These are phyloP conservation scores for Stagonosporopsis rhizophila DNA, from an alignment of 2,329 filamentous ascomycete genomes.

Conservation along the genomic window DNA sequence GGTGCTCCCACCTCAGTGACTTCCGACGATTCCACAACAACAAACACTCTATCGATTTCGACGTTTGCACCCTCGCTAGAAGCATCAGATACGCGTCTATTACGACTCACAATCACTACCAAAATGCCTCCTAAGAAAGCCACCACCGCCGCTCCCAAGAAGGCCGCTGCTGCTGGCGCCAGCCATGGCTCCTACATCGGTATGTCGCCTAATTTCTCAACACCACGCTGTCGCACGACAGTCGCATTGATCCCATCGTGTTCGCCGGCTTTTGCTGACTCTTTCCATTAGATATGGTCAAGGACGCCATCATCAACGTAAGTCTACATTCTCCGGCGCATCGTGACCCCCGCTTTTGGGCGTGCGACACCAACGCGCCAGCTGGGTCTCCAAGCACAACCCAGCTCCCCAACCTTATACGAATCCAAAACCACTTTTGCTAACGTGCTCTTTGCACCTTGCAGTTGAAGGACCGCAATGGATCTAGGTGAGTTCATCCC, in stretches of 20 bases:
- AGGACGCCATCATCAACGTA: conserved; percentile 73
- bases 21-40: conserved; percentile 37
- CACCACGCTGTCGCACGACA: conserved; percentile 56
- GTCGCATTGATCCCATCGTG: conserved; percentile 47
- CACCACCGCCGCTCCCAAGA: conserved; percentile 63
- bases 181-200: conserved; percentile 72
- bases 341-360: conserved; percentile 46
- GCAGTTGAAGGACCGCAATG: conserved; percentile 74
- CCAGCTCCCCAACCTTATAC: conserved; percentile 20
- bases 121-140: conserved; percentile 73
- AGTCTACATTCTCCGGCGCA: conserved; percentile 64
- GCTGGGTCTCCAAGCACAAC: conserved; percentile 41
- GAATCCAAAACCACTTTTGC: conserved; percentile 39
- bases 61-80: conserved; percentile 42
- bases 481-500: conserved; percentile 66
- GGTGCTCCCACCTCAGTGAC: conserved; percentile 32
- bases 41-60: conserved; percentile 28
- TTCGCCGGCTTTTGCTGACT: conserved; percentile 65
- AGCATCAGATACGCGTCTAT: conserved; percentile 38
- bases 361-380: conserved; percentile 45
- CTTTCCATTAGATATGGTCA: conserved; percentile 70
- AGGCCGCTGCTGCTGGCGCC: conserved; percentile 60
- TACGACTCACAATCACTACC: conserved; percentile 36
- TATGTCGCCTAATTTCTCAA: conserved; percentile 57
- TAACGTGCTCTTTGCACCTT: conserved; percentile 57